These are phyloP conservation scores for Apiotrichum domesticum DNA, from an alignment of 1,284 basidiomycete species.

Conservation along the genomic window DNA sequence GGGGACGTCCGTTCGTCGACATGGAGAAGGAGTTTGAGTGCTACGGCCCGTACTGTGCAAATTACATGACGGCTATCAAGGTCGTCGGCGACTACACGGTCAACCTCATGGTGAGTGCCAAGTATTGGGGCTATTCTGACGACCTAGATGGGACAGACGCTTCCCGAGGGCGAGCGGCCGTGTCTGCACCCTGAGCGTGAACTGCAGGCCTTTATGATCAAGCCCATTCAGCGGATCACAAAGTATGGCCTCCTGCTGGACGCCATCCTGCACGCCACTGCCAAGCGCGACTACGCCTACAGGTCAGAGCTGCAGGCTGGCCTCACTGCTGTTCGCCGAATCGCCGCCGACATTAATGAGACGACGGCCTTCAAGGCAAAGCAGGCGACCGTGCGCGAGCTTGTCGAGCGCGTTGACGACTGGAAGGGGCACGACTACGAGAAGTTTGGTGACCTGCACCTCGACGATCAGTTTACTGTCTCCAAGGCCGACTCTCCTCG, in stretches of 20 bases:
- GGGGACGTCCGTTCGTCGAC: constrained; percentile 70
- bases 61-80: constrained; percentile 81
- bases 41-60: constrained; percentile 97
- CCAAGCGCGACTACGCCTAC: constrained; percentile 57
- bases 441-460: constrained; percentile 85
- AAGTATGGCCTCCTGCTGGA: constrained; percentile 66
- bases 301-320: constrained; percentile 79
- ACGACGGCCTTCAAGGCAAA: constrained; percentile 72
- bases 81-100: constrained; percentile 79
- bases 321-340: constrained; percentile 78
- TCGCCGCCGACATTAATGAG: constrained; percentile 95
- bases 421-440: constrained; percentile 98
- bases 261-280: constrained; percentile 37
- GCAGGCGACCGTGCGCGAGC: constrained; percentile 69
- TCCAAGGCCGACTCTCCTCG: constrained; percentile 94
- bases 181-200: constrained; percentile 53
- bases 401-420: constrained; percentile 88
- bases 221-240: constrained; percentile 69
- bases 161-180: constrained; percentile 29
- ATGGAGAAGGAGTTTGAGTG: constrained; percentile 86
- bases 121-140: constrained; percentile 8
- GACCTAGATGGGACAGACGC: constrained; percentile 30
- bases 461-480: constrained; percentile 93
- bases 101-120: constrained; percentile 64
- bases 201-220: constrained; percentile 76